A percentile compares a stretch with the other conserved stretches of the same genome.
Conservation (phyloP, 2,329 filamentous ascomycete species). For the Ceratocystis alfenasii region DNA sequence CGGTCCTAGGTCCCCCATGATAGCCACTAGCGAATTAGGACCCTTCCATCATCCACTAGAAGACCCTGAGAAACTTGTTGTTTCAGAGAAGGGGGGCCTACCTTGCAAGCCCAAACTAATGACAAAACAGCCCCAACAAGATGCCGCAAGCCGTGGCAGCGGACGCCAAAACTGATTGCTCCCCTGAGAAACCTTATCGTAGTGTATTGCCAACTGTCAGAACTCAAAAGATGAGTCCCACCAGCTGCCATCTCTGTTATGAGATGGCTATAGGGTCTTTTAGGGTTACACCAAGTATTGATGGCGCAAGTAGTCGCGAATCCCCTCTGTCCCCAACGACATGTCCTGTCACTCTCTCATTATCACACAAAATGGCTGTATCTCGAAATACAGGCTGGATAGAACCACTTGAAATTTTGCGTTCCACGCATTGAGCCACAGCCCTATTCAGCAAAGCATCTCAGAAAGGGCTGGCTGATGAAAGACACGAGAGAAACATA, state of each 20-base stretch:
- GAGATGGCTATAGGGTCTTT: neutral
- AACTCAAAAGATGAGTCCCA: too few species aligned
- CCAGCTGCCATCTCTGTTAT: too few species aligned
- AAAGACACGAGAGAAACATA: conserved; percentile 1
- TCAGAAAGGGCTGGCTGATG: neutral
- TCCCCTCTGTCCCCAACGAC: neutral
- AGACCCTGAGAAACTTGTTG: conserved; percentile 1
- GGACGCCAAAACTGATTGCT: too few species aligned
- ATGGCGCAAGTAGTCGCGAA: neutral
- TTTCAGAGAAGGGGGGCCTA: conserved; percentile 7
- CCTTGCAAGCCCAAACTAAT: neutral
- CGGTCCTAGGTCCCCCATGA: neutral
- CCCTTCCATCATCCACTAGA: neutral
- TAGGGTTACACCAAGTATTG: neutral
- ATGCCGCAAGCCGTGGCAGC: too few species aligned
- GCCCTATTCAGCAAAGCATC: neutral
- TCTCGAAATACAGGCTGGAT: neutral
- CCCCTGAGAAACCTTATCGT: too few species aligned
- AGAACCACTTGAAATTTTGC: neutral
- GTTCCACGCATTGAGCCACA: neutral
- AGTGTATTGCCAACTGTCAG: too few species aligned
- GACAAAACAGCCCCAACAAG: neutral
- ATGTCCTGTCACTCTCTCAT: neutral
- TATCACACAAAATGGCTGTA: neutral
- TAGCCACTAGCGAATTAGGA: neutral